Base-by-base conservation (phyloP, 805 yeast species). In the Hanseniaspora thailandica region DNA sequence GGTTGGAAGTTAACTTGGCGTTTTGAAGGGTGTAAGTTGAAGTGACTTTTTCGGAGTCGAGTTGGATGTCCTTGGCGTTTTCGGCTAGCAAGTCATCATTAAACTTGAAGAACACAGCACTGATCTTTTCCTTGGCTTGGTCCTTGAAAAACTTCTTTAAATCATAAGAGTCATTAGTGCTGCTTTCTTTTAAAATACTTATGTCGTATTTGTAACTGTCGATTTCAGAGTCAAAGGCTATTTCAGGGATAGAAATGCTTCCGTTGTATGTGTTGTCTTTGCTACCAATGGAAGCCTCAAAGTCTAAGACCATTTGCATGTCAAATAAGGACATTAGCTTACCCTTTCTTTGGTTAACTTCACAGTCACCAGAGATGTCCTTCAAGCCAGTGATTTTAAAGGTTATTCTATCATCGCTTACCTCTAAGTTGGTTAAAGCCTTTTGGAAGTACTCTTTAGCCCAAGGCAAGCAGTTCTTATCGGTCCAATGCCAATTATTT, bases 401-500 rank as follows among this genome's bases (percentile, higher is more conserved):
- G 4, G 19, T 9, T n/a, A 31, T 47, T 20, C 63, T 72, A 1
- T 62, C 28, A 25, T 50, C 56, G 9, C 56, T 60, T 1, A 62
- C 78, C 13, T 66, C 57, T 39, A 80, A 57, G 0, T 82, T 83
- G 10, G 73, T 72, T 50, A 88, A 70, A 44, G 79, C 76, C 45
- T 77, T 76, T 30, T 69, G 67, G 66, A 93, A 86, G 67, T 90
- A 90, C 39, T 76, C 74, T 57, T 79, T 79, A 12, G 96, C 76
- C 98, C 98, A 93, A 54, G 78, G 82, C 55, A 90, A 76, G 71
- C 98, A 93, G 73, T 93, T 93, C 69, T 90, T 90, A 70, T 90
- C 97, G 57, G 89, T 97, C 97, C 97, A 93, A 75, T 93, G 98
- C 98, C 98, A 90, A 71, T 90, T 90, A 69, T 93, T 93, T 38